A percentile compares a stretch with the other conserved stretches of the same genome.
Conservation (phyloP, 2,329 filamentous ascomycete genomes). For the Dactylellina cionopaga region DNA sequence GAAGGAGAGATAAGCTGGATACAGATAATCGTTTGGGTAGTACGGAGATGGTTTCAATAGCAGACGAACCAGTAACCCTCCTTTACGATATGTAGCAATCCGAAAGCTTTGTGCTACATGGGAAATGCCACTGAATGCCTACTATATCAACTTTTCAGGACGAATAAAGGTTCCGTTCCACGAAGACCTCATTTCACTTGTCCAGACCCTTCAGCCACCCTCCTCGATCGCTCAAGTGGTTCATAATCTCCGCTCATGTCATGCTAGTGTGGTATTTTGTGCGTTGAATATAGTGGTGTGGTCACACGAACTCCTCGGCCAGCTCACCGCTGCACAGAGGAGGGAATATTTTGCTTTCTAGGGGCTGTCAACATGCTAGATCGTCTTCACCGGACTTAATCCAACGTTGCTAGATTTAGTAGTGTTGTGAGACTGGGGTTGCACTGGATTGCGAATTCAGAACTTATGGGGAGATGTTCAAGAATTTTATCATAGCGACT, state of each 20-base stretch:
- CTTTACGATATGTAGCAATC: background rate
- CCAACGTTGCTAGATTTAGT: no score
- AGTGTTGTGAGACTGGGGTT: no score
- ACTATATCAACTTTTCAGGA: background rate
- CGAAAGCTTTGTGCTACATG: background rate
- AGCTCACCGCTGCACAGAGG: background rate
- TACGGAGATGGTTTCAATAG: slow-evolving; percentile 25
- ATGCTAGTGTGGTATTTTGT: slow-evolving; percentile 45
- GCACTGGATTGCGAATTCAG: no score
- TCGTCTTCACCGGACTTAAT: no score
- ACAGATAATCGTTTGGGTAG: slow-evolving; percentile 18
- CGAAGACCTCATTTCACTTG: background rate
- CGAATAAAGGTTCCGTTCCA: slow-evolving; percentile 12
- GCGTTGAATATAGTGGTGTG: slow-evolving; percentile 28
- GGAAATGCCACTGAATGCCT: background rate
- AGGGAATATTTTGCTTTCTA: background rate
- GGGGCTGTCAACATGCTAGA: no score
- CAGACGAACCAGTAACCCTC: background rate
- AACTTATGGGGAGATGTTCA: no score
- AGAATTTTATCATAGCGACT: no score
- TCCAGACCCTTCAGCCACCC: no score
- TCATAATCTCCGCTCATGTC: background rate
- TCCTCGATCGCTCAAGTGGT: background rate
- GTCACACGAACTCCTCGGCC: slow-evolving; percentile 8
- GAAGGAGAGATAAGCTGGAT: background rate